Conservation (phyloP, 257 asterid species). For the Leonotis leonurus region DNA sequence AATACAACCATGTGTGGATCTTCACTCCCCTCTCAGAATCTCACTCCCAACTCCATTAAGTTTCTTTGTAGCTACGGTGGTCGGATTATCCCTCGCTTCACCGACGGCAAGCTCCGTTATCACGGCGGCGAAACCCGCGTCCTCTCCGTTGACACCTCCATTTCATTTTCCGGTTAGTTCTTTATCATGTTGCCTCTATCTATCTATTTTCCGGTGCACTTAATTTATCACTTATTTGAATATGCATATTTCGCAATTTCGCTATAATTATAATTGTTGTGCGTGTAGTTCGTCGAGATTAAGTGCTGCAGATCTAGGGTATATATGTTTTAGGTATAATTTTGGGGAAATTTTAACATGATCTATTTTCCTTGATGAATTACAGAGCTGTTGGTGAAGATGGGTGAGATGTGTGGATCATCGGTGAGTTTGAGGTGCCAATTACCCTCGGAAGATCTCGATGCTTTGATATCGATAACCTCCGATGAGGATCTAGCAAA, state of each 20-base stretch:
- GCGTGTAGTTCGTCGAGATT: too few relatives aligned
- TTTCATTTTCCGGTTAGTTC: slow-evolving; percentile 57
- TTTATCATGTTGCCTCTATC: not conserved
- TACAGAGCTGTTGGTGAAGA: slow-evolving; percentile 59
- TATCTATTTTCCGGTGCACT: not conserved
- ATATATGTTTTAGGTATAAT: too few relatives aligned
- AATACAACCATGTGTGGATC: slow-evolving; percentile 30
- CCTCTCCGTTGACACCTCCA: slow-evolving; percentile 51
- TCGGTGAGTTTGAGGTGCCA: slow-evolving; percentile 59
- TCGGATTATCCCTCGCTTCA: slow-evolving; percentile 70
- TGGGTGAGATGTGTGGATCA: slow-evolving; percentile 60
- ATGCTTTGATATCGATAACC: slow-evolving; percentile 67
- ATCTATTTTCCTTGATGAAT: not conserved
- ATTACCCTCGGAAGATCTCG: slow-evolving; percentile 69
- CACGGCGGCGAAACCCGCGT: slow-evolving; percentile 88
- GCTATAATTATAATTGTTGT: not conserved
- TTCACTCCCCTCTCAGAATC: slow-evolving; percentile 23
- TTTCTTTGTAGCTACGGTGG: slow-evolving; percentile 88
- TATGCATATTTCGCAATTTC: not conserved
- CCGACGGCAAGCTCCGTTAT: slow-evolving; percentile 90
- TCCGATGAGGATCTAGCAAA: slow-evolving; percentile 70
- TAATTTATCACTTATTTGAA: not conserved
- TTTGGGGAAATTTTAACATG: not conserved
- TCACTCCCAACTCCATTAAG: slow-evolving; percentile 41
- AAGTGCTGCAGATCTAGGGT: not conserved